Evolutionary conservation across 768 basidiomycete species (phyloP).

Genomic region (Russula foetens): DNA sequence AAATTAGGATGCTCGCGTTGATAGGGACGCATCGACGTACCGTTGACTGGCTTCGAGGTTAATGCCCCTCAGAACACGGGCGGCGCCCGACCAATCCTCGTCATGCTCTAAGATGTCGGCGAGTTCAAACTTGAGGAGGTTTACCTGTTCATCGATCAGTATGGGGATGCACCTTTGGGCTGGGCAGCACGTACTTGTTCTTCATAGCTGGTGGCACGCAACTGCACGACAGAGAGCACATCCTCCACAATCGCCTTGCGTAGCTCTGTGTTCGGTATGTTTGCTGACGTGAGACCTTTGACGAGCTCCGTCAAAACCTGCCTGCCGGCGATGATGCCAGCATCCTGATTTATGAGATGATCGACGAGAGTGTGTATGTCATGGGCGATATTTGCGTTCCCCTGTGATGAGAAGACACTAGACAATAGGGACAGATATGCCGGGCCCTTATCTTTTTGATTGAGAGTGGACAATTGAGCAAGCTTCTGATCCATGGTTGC

Average conservation of each 20-base stretch:
- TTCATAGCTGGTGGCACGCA: conserved; percentile 85
- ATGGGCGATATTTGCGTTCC: conserved; percentile 35
- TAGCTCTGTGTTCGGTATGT: conserved; percentile 44
- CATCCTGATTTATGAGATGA: conserved; percentile 75
- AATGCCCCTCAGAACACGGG: conserved; percentile 85
- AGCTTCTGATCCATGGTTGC: conserved; percentile 59
- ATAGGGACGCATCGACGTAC: conserved; percentile 34
- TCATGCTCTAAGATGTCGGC: conserved; percentile 83
- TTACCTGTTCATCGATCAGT: conserved; percentile 45
- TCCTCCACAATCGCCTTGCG: conserved; percentile 71
- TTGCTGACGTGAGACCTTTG: conserved; percentile 50
- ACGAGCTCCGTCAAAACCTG: conserved; percentile 84
- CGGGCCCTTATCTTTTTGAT: conserved; percentile 79
- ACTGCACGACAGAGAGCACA: conserved; percentile 60
- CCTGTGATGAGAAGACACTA: conserved; percentile 48
- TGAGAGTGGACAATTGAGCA: conserved; percentile 49
- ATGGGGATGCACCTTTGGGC: not conserved
- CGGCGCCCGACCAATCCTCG: conserved; percentile 92
- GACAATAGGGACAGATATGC: conserved; percentile 65
- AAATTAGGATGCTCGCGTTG: not conserved
- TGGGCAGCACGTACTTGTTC: conserved; percentile 63
- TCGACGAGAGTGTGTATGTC: conserved; percentile 71
- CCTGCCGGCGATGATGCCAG: conserved; percentile 79
- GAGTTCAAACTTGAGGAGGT: conserved; percentile 77
- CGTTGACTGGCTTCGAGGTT: conserved; percentile 85